Conservation (phyloP, 192 early-diverging fungal species). For the Linderina pennispora region DNA sequence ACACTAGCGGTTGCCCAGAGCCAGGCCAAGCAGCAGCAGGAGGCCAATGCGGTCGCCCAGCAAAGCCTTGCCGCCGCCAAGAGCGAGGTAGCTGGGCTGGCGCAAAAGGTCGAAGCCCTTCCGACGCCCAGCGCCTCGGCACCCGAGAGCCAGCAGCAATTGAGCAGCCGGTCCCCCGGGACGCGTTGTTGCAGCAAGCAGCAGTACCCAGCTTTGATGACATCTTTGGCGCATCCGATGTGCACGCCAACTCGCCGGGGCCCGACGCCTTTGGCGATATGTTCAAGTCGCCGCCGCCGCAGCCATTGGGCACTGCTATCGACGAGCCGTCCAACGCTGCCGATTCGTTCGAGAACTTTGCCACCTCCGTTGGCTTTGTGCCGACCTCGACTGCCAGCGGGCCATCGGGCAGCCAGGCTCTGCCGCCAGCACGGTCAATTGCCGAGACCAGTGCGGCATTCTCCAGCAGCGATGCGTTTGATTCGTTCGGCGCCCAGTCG, state of each 20-base stretch:
- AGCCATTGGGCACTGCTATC: background rate
- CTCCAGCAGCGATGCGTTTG: slow-evolving; percentile 29
- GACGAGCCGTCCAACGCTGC: background rate
- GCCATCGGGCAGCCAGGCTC: slow-evolving; percentile 11
- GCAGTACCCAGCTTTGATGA: slow-evolving; percentile 40
- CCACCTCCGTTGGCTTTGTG: slow-evolving; percentile 7
- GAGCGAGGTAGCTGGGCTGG: slow-evolving; percentile 12
- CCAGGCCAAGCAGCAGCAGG: slow-evolving; percentile 25
- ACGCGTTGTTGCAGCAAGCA: no score
- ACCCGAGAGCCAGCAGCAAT: slow-evolving; percentile 1
- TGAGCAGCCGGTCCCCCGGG: no score
- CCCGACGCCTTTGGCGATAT: slow-evolving; percentile 13
- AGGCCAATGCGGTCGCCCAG: slow-evolving; percentile 7
- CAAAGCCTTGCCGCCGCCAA: slow-evolving; percentile 5
- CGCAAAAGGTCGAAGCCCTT: slow-evolving; percentile 8
- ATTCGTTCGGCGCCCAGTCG: slow-evolving; percentile 37
- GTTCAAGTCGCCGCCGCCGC: slow-evolving; percentile 2
- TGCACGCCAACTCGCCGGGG: slow-evolving; percentile 9
- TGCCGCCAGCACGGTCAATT: no score
- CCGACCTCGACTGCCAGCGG: no score
- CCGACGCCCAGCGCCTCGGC: background rate
- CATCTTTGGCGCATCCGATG: slow-evolving; percentile 34
- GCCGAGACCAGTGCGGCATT: background rate
- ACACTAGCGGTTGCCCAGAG: slow-evolving; percentile 8
- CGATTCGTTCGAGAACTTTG: background rate